These are phyloP conservation scores for Aspergillus sparsus DNA, from an alignment of 495 filamentous ascomycete species.

Conservation along the genomic window DNA sequence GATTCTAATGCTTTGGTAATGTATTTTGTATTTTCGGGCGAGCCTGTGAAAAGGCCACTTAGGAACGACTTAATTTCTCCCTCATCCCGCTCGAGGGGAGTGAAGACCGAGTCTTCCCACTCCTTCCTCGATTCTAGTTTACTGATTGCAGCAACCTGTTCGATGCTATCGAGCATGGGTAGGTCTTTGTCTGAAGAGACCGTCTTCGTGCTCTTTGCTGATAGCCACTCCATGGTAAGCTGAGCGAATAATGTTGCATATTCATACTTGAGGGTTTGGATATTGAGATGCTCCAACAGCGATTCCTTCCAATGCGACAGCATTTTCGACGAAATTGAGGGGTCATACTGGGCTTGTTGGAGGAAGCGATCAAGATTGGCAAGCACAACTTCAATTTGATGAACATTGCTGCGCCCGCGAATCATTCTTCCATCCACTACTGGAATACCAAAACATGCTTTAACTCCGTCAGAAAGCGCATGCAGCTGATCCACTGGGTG, in stretches of 20 bases:
- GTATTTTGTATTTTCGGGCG: constrained; percentile 6
- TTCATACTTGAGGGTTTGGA: constrained; percentile 22
- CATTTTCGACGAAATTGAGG: constrained; percentile 13
- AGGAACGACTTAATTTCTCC: constrained; percentile 9
- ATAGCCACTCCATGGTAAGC: constrained; percentile 23
- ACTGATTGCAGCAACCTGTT: not conserved
- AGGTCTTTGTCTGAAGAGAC: not conserved
- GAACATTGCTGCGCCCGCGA: not conserved
- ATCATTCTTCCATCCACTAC: constrained; percentile 14
- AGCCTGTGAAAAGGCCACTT: constrained; percentile 7
- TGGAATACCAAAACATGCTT: constrained; percentile 14
- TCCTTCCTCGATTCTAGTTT: constrained; percentile 16
- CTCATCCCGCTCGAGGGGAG: not conserved
- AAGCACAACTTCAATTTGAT: constrained; percentile 4
- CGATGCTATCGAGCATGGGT: constrained; percentile 7
- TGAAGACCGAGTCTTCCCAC: constrained; percentile 19
- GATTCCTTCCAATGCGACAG: constrained; percentile 17
- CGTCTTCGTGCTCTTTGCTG: constrained; percentile 5
- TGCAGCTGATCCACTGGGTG: constrained; percentile 6
- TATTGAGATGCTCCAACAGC: constrained; percentile 12
- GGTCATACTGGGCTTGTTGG: constrained; percentile 21
- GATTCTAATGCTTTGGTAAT: constrained; percentile 2
- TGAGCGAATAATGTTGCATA: constrained; percentile 21
- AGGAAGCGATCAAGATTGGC: constrained; percentile 20
- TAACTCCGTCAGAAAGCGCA: constrained; percentile 10